Percentiles rank a stretch among this genome's conserved stretches.
These are phyloP conservation scores for Xenosphaeropsis pyriputrescens DNA, from an alignment of 2,329 filamentous ascomycete species.

Conservation along the genomic window DNA sequence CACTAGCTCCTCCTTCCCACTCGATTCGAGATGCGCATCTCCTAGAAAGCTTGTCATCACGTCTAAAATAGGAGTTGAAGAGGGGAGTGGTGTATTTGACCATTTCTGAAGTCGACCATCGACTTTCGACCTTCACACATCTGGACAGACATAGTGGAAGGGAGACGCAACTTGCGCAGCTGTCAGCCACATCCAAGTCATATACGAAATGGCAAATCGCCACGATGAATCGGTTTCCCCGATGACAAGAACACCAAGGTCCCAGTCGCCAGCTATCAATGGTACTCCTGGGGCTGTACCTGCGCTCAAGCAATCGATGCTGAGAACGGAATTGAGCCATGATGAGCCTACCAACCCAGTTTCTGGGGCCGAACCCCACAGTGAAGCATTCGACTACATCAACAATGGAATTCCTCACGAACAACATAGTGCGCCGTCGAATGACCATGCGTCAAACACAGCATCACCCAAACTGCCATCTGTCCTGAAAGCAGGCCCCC, in stretches of 20 bases:
- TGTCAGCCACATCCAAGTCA: too few relatives aligned
- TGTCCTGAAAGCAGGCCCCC: slow-evolving; percentile 6
- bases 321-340: slow-evolving; percentile 13
- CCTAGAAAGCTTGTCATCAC: too few relatives aligned
- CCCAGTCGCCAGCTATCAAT: slow-evolving; percentile 11
- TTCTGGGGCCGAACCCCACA: slow-evolving; percentile 1
- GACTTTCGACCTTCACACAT: too few relatives aligned
- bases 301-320: slow-evolving; percentile 11
- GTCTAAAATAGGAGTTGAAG: too few relatives aligned
- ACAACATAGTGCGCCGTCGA: neutral
- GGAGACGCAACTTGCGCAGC: too few relatives aligned
- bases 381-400: slow-evolving; percentile 16
- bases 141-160: too few relatives aligned
- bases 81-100: too few relatives aligned
- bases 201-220: slow-evolving; percentile 10
- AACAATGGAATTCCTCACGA: slow-evolving; percentile 15
- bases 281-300: slow-evolving; percentile 10
- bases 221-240: slow-evolving; percentile 21
- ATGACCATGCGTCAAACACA: slow-evolving; percentile 1
- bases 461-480: slow-evolving; percentile 6
- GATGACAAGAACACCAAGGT: slow-evolving; percentile 17
- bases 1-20: too few relatives aligned
- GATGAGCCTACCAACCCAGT: slow-evolving; percentile 3
- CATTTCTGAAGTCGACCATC: too few relatives aligned
- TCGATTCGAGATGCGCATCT: too few relatives aligned